Base-by-base conservation (phyloP, 257 asterid species). In the Buddleja alternifolia region DNA sequence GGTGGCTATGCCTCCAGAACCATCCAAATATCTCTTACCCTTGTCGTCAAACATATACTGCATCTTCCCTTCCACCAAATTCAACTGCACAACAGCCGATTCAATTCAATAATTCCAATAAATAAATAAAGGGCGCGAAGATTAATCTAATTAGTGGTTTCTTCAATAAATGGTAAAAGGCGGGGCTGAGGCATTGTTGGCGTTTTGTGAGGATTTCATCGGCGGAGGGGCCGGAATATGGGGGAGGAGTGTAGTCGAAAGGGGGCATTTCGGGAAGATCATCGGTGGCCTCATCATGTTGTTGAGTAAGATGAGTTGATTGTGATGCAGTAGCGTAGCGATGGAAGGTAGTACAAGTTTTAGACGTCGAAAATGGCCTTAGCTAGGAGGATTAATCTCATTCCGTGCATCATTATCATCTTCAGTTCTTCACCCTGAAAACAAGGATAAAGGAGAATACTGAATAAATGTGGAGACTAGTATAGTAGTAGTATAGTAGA, bases 31-130 rank as follows among this genome's bases (percentile, higher is more conserved):
- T 42, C 97, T 67, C 73, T 93, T 77, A 19, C 97, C 97, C 67
- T 75, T 80, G 0, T 84, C 96, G 68, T 93, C 97, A 60, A 83
- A 93, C 68, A 93, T 47, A 62, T 90, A 93, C 73, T 93, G 99
- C 97, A 88, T 90, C 84, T 90, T 90, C 59, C 99, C 97, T 34
- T 93, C 96, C 1, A 93, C 97, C 95, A 93, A 69, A 77, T 74
- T 80, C 78, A 93, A 51, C 99, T 93, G 77, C 72, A 42, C 47
- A 60, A 55, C 46, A 20, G 10, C 61, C 55, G 36, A 50, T n/a
- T 40, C n/a, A n/a, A n/a, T n/a, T n/a, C n/a, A n/a, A n/a, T n/a
- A n/a, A n/a, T n/a, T n/a, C n/a, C n/a, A n/a, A n/a, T n/a, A n/a
- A n/a, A n/a, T n/a, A n/a, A n/a, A n/a, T n/a, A n/a, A n/a, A n/a